Conservation (phyloP, 1,284 basidiomycete genomes). For the Pseudomicrostroma phylloplanum region DNA sequence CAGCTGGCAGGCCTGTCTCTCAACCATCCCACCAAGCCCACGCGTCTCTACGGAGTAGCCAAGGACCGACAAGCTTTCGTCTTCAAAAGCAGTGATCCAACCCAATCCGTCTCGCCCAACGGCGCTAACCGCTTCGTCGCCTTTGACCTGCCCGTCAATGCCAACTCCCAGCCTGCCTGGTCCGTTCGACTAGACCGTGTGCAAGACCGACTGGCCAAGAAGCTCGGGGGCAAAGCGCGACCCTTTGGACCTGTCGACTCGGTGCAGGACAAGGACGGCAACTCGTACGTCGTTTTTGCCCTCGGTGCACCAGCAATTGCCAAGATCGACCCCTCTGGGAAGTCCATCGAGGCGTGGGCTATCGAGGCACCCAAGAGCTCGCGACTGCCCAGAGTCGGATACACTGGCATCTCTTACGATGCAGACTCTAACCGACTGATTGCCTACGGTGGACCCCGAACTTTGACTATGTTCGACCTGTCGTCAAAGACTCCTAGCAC, state of each 20-base stretch:
- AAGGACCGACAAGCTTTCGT: constrained; percentile 41
- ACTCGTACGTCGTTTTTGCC: constrained; percentile 46
- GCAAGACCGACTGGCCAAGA: constrained; percentile 28
- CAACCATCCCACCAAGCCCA: constrained; percentile 23
- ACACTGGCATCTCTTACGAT: constrained; percentile 39
- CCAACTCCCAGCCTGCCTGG: constrained; percentile 30
- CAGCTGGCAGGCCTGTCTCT: constrained; percentile 45
- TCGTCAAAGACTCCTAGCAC: constrained; percentile 19
- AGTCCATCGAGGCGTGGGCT: constrained; percentile 27
- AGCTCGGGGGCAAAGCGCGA: constrained; percentile 21
- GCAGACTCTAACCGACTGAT: constrained; percentile 32
- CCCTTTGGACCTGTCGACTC: constrained; percentile 45
- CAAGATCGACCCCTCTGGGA: constrained; percentile 35
- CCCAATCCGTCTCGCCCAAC: constrained; percentile 20
- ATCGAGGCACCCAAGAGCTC: constrained; percentile 20
- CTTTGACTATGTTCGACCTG: constrained; percentile 32
- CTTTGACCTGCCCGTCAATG: constrained; percentile 34
- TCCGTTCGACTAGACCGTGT: constrained; percentile 31
- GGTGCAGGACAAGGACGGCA: constrained; percentile 40
- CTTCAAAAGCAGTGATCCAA: constrained; percentile 19
- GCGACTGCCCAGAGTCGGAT: constrained; percentile 44
- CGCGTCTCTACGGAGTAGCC: constrained; percentile 39
- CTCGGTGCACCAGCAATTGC: constrained; percentile 45
- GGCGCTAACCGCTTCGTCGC: constrained; percentile 43
- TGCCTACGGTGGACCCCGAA: constrained; percentile 43